phyloP scores from a whole-genome alignment of 2,329 filamentous ascomycete species.

The Sporothrix sp. region DNA sequence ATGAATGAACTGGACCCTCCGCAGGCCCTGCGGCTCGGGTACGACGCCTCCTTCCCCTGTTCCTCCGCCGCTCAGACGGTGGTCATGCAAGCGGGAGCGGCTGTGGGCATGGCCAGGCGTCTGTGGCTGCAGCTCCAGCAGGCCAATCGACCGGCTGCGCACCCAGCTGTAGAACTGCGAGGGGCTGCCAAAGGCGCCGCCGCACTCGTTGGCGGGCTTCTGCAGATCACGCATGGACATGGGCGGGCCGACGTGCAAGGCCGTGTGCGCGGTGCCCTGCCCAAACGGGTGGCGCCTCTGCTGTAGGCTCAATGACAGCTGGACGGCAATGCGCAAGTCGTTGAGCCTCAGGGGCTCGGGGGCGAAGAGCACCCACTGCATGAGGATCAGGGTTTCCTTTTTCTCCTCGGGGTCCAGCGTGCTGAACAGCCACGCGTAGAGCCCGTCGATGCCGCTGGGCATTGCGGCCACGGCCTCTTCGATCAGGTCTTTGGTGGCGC shows the following conservation, averaged over 20 bases:
- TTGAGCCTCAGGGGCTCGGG: conserved; percentile 26
- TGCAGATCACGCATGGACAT: conserved; percentile 21
- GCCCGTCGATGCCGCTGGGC: conserved; percentile 24
- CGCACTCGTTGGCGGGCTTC: background rate
- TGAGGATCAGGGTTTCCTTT: conserved; percentile 23
- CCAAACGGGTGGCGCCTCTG: conserved; percentile 15
- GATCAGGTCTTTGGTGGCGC: conserved; percentile 26
- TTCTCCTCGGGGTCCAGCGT: conserved; percentile 24
- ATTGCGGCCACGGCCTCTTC: conserved; percentile 26
- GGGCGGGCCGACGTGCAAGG: conserved; percentile 21
- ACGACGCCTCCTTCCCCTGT: background rate
- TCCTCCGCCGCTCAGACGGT: background rate
- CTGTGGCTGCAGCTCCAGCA: conserved; percentile 24
- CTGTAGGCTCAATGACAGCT: conserved; percentile 20
- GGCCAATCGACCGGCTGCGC: conserved; percentile 25
- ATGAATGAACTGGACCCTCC: conserved; percentile 25
- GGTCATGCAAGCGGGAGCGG: background rate
- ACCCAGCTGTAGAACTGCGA: conserved; percentile 25
- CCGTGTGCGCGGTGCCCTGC: conserved; percentile 16
- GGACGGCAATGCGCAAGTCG: conserved; percentile 25
- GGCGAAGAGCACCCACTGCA: conserved; percentile 28
- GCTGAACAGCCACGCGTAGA: conserved; percentile 28
- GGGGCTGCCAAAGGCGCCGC: conserved; percentile 22
- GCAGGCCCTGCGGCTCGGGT: conserved; percentile 22
- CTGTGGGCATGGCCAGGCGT: conserved; percentile 1